Evolutionary conservation across 2,329 filamentous ascomycete genomes (phyloP), one percentile per base, ranked within the genome.

Genomic region (Colletotrichum gigasporum): DNA sequence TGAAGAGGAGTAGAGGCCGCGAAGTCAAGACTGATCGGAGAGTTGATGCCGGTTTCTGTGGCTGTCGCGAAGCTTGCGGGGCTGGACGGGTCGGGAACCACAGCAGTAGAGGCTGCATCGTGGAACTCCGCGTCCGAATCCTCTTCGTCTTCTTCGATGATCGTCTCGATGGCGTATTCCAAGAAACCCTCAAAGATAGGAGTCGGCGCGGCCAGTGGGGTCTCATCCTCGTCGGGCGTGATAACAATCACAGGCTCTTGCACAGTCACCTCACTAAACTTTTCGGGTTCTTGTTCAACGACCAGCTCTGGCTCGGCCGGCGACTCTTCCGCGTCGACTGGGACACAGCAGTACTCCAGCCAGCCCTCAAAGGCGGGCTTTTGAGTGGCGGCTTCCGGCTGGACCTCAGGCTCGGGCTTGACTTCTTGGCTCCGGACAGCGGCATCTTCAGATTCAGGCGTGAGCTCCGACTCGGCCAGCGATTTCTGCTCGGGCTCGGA

Each of bases 331-430:
- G 59, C 51, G 8, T 45, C 66, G 8, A 54, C 16, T 20, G 68
- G 56, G 18, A 65, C 60, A 44, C 65, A 65, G 22, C 56, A 63
- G 44, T 68, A 68, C 22, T 65, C 67, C 30, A 68, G 47, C 67
- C 67, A 68, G 18, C 67, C 67, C 37, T 65, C 67, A 14, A 67
- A 34, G 5, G 16, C 34, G 3, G 61, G 58, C 32, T 58, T 51
- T 28, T 28, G 14, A n/a, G 37, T 18, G 24, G 61, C 28, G 11
- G 14, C n/a, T 28, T 26, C 50, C 4, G 22, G 44, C 24, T 58
- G 53, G 9, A 12, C 28, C 20, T 34, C 63, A 10, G 30, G 44
- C 16, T 16, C 48, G 7, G 42, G 32, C 18, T 28, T 37, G 3
- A n/a, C 22, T 42, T 45, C 50, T 16, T 7, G 4, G 11, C 14